Base-by-base conservation (phyloP, 2,329 filamentous ascomycete genomes). In the Neonectria neomacrospora region DNA sequence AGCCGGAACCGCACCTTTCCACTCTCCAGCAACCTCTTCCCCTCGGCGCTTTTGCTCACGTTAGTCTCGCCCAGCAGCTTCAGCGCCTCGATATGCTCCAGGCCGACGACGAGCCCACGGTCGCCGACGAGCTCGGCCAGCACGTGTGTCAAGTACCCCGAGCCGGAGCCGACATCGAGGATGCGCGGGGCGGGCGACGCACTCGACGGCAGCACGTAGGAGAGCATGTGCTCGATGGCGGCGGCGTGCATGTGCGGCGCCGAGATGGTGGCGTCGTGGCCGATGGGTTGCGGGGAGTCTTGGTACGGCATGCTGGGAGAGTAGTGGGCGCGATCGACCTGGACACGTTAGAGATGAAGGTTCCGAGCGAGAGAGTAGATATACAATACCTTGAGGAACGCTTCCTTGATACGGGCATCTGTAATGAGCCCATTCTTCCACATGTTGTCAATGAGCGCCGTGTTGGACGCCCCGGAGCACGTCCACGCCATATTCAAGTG, bases 301-400 rank as follows among this genome's bases (percentile, higher is more conserved):
- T 83, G 76, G 75, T 98, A 98, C 3, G 96, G 88, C 10, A 77
- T 77, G 0, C 78, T 74, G 3, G 92, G 91, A 14, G 91, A 87
- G 80, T 95, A 98, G 79, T 98, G 87, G 0, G 87, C 94, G 65
- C 96, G 88, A 79, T 99, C 95, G 75, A 98, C 93, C 90, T 94
- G 68, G 10, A 9, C 18, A 3, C 8, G 48, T 41, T 37, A 20
- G 52, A 41, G 6, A 8, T 5, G 23, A 7, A 16, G 11, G 16
- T 11, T 22, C 3, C 28, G 10, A 11, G 3, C 11, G 18, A 26
- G 42, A 11, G 28, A 50, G 12, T 14, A 4, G 5, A 26, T 16
- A 26, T 16, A 39, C 28, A 77, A 63, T 80, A 93, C 91, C 67
- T 86, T 86, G 48, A 91, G 80, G 83, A 98, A 97, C 58, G 95